phyloP scores from a whole-genome alignment of 306 rosid species.

The Vigna angularis region DNA sequence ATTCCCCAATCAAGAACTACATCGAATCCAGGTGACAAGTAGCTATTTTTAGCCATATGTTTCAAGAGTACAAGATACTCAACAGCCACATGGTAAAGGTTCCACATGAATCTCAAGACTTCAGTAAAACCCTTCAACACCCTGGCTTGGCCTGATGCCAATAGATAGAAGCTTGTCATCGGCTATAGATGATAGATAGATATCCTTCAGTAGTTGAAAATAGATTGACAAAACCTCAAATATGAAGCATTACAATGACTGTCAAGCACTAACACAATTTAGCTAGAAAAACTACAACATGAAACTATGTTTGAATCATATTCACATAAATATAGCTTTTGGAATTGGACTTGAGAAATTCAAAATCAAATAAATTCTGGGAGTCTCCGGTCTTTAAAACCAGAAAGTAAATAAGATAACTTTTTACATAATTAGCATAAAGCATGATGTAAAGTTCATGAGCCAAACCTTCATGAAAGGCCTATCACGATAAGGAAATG shows the following conservation, averaged over 20 bases:
- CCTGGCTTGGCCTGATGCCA: conserved; percentile 8
- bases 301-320: conserved; percentile 3
- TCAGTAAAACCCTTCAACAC: not conserved
- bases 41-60: not conserved
- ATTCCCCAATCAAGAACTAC: not conserved
- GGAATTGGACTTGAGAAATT: not conserved
- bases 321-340: conserved; percentile 16
- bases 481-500: conserved; percentile 83
- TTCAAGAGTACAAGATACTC: not conserved
- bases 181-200: not conserved
- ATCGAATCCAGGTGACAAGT: not conserved
- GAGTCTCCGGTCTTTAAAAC: conserved; percentile 6
- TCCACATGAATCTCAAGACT: not conserved
- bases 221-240: not conserved
- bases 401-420: not conserved
- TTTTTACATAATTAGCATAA: conserved; percentile 18
- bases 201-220: not conserved
- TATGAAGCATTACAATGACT: not conserved
- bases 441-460: conserved; percentile 32
- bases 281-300: conserved; percentile 2
- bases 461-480: conserved; percentile 93
- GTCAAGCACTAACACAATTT: conserved; percentile 4
- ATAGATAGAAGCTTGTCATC: conserved; percentile 1
- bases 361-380: conserved; percentile 8
- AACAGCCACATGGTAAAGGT: not conserved